Evolutionary conservation across 2,329 filamentous ascomycete genomes (phyloP).

Genomic region (Apiospora aurea): DNA sequence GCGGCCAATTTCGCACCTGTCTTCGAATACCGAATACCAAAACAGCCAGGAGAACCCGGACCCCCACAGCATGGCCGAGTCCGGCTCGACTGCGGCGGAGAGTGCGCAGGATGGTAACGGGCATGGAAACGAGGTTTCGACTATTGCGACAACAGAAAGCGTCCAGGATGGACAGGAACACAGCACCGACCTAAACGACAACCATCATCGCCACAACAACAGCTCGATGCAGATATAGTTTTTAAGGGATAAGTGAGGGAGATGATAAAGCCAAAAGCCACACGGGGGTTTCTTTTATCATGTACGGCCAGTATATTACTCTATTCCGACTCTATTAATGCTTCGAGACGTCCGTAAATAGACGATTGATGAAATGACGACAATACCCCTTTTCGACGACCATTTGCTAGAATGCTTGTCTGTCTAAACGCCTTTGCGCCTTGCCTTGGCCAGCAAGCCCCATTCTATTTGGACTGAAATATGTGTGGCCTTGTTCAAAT

Average conservation of each 20-base stretch:
- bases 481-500: background rate
- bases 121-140: background rate
- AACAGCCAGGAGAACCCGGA: slow-evolving; percentile 2
- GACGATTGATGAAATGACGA: background rate
- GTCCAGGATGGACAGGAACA: background rate
- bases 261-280: background rate
- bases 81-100: slow-evolving; percentile 17
- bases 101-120: background rate
- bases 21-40: background rate
- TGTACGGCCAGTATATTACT: background rate
- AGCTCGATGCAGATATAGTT: background rate
- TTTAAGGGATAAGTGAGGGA: background rate
- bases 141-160: background rate
- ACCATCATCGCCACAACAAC: background rate
- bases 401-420: background rate
- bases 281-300: background rate
- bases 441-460: background rate
- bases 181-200: background rate
- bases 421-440: slow-evolving; percentile 12
- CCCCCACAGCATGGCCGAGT: background rate
- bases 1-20: background rate
- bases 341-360: background rate
- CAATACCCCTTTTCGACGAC: background rate
- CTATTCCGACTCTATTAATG: slow-evolving; percentile 3
- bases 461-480: slow-evolving; percentile 14